Percentiles rank a stretch among this genome's conserved stretches.
Evolutionary conservation across 2,329 filamentous ascomycete genomes (phyloP).

Genomic region (Aspergillaceae sp.): DNA sequence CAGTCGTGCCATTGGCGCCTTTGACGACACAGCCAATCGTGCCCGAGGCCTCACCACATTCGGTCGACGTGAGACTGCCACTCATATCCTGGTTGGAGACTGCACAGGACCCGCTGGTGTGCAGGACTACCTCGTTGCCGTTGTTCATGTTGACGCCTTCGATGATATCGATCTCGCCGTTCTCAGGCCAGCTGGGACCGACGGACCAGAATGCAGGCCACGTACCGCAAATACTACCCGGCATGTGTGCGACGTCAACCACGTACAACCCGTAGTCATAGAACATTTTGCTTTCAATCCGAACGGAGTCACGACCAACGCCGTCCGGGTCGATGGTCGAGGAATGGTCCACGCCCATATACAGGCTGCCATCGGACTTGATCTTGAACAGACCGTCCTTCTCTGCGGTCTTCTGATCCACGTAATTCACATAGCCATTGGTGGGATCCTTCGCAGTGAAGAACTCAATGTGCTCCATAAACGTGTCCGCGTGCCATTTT

Average conservation of each 20-base stretch:
- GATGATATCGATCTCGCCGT: constrained; percentile 45
- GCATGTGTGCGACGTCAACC: constrained; percentile 42
- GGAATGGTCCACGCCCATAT: constrained; percentile 39
- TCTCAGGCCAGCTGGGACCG: constrained; percentile 33
- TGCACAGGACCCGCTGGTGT: constrained; percentile 39
- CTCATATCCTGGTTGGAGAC: constrained; percentile 39
- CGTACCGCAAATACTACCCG: constrained; percentile 40
- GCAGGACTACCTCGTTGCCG: constrained; percentile 41
- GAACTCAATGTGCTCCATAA: constrained; percentile 45
- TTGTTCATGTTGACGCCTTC: constrained; percentile 43
- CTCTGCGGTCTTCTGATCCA: constrained; percentile 33
- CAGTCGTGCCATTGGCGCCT: constrained; percentile 39
- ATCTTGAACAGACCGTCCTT: constrained; percentile 27
- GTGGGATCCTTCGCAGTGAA: constrained; percentile 41
- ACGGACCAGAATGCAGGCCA: constrained; percentile 46
- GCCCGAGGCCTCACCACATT: constrained; percentile 39
- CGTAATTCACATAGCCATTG: constrained; percentile 44
- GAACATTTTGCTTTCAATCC: constrained; percentile 36
- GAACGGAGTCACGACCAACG: constrained; percentile 36
- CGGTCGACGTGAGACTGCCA: constrained; percentile 40
- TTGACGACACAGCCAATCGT: constrained; percentile 34
- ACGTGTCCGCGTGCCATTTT: constrained; percentile 38
- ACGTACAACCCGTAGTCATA: constrained; percentile 41
- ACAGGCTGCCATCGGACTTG: constrained; percentile 28
- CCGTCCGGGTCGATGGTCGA: constrained; percentile 28